Evolutionary conservation across 2,329 filamentous ascomycete species (phyloP).

Genomic region (Chaetomiaceae sp.): DNA sequence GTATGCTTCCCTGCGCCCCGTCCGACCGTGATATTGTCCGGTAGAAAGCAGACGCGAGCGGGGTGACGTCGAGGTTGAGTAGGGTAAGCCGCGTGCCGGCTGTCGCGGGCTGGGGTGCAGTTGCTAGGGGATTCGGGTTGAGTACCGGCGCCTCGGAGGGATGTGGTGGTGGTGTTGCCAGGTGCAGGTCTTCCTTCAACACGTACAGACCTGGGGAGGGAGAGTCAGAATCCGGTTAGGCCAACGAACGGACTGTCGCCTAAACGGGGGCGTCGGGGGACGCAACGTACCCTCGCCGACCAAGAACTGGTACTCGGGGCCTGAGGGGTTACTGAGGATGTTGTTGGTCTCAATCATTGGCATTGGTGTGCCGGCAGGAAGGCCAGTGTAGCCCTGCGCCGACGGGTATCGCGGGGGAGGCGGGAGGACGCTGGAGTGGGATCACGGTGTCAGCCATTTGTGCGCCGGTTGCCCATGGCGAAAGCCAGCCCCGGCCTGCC

Average conservation of each 20-base stretch:
- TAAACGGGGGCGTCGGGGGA: neutral
- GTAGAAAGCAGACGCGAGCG: conserved; percentile 50
- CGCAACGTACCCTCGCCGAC: conserved; percentile 74
- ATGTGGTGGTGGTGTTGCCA: conserved; percentile 91
- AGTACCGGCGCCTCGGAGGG: conserved; percentile 84
- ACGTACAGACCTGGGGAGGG: conserved; percentile 69
- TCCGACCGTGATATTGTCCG: conserved; percentile 47
- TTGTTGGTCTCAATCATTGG: conserved; percentile 94
- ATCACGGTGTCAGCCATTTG: conserved; percentile 19
- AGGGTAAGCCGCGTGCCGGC: conserved; percentile 81
- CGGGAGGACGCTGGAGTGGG: conserved; percentile 71
- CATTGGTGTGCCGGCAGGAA: conserved; percentile 60
- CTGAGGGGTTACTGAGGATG: conserved; percentile 70
- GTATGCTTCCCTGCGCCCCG: conserved; percentile 46
- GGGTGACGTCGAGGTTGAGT: conserved; percentile 62
- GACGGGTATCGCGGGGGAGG: conserved; percentile 81
- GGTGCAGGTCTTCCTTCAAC: conserved; percentile 82
- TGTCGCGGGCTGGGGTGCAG: conserved; percentile 75
- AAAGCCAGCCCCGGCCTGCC: neutral
- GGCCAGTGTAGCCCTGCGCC: conserved; percentile 66
- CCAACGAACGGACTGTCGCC: neutral
- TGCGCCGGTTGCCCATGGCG: conserved; percentile 1
- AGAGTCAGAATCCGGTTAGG: no score
- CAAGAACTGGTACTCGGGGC: conserved; percentile 81
- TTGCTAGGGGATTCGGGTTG: conserved; percentile 88